Evolutionary conservation across 495 filamentous ascomycete genomes (phyloP).

Genomic region (Friedmanniomyces simplex): DNA sequence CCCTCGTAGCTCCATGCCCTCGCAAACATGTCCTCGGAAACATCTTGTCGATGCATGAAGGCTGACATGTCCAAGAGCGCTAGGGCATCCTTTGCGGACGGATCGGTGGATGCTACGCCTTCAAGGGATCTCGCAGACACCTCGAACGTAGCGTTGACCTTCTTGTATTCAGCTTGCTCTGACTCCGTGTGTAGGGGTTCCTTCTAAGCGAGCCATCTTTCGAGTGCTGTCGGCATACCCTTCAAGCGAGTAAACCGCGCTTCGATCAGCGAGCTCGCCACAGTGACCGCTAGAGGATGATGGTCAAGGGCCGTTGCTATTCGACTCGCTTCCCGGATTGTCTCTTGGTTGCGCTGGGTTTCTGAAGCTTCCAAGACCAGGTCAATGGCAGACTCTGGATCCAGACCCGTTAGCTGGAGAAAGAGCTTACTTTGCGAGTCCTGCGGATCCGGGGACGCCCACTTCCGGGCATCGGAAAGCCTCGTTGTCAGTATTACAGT

Average conservation of each 20-base stretch:
- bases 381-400: neutral
- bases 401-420: neutral
- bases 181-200: neutral
- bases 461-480: neutral
- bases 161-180: neutral
- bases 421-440: neutral
- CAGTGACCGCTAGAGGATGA: constrained; percentile 24
- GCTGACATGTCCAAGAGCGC: neutral
- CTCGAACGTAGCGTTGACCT: neutral
- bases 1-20: neutral
- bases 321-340: neutral
- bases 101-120: neutral
- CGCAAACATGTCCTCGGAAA: neutral
- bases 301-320: constrained; percentile 16
- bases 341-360: neutral
- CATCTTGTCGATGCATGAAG: neutral
- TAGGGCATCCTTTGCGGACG: neutral
- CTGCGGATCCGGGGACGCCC: neutral
- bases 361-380: neutral
- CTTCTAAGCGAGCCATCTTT: neutral
- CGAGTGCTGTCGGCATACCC: neutral
- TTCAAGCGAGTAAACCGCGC: neutral
- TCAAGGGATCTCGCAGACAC: neutral
- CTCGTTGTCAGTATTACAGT: neutral
- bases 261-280: neutral